Base-by-base conservation (phyloP, 179 eudicot species). In the Spergularia azorica region DNA sequence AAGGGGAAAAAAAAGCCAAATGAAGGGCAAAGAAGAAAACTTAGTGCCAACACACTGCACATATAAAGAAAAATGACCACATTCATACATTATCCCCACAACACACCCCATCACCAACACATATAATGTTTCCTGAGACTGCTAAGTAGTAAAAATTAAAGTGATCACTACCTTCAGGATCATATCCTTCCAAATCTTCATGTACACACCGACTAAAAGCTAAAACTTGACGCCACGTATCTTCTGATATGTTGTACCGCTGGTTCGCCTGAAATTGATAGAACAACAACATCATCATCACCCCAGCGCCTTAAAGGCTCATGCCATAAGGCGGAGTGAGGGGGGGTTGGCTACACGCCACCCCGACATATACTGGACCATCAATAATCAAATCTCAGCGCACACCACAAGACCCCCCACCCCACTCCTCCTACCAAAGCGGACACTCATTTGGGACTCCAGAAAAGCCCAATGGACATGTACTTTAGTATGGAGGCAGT, bases 121-220 rank as follows among this genome's bases (percentile, higher is more conserved):
- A 58, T 20, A 77, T 18, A 78, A 32, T 70, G 32, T 9, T 17
- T 54, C 51, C 65, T 64, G 18, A 0, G 26, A 43, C 65, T 57
- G 18, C 2, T 26, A 54, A 11, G 52, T 18, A 21, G 9, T 54
- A n/a, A 64, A 10, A n/a, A 14, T 7, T 9, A 18, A 54, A 50
- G 67, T 71, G 50, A 77, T 75, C 70, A 76, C 48, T 26, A 93
- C 99, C 98, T 93, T 90, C 90, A 74, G 91, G 97, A 81, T 93
- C 99, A 86, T 91, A 95, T 75, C 97, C 99, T 84, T 90, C 94
- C 64, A 95, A 90, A 82, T 95, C 86, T 86, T 95, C 99, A 83
- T 89, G 97, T 71, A 95, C 97, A 84, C 92, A 90, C 5, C 97
- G 90, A 77, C 98, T 95, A 82, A 95, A 95, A 26, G 94, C 89